Conservation (phyloP, 2,329 filamentous ascomycete genomes). For the Scedosporium boydii region DNA sequence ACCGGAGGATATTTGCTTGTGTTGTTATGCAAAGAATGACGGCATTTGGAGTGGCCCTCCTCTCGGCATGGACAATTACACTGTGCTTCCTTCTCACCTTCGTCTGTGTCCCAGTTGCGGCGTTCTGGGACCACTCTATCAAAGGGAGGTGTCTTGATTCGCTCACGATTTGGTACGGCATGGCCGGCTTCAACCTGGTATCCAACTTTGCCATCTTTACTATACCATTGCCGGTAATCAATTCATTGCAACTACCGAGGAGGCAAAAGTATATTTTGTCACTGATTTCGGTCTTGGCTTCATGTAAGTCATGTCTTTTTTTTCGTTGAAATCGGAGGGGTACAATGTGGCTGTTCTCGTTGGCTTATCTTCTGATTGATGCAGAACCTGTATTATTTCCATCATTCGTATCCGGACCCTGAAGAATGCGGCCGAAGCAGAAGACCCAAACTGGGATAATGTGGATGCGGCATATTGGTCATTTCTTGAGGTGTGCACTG, state of each 20-base stretch:
- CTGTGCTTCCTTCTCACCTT: slow-evolving; percentile 19
- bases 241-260: slow-evolving; percentile 13
- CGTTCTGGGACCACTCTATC: slow-evolving; percentile 16
- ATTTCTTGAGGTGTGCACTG: slow-evolving; percentile 20
- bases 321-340: background rate
- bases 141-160: slow-evolving; percentile 16
- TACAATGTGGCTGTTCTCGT: background rate
- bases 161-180: slow-evolving; percentile 18
- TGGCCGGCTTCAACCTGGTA: slow-evolving; percentile 17
- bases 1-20: slow-evolving; percentile 26
- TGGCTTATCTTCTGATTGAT: background rate
- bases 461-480: slow-evolving; percentile 20
- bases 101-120: slow-evolving; percentile 18
- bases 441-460: slow-evolving; percentile 20
- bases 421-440: slow-evolving; percentile 12
- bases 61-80: slow-evolving; percentile 18
- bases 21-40: slow-evolving; percentile 14
- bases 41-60: slow-evolving; percentile 15
- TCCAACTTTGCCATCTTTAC: slow-evolving; percentile 18
- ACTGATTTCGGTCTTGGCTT: slow-evolving; percentile 17
- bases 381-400: slow-evolving; percentile 17
- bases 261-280: slow-evolving; percentile 15
- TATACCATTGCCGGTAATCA: slow-evolving; percentile 17
- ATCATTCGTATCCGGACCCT: slow-evolving; percentile 21
- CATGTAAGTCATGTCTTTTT: slow-evolving; percentile 12